Evolutionary conservation across 495 filamentous ascomycete species (phyloP).

Genomic region (Chaetomidium leptoderma): DNA sequence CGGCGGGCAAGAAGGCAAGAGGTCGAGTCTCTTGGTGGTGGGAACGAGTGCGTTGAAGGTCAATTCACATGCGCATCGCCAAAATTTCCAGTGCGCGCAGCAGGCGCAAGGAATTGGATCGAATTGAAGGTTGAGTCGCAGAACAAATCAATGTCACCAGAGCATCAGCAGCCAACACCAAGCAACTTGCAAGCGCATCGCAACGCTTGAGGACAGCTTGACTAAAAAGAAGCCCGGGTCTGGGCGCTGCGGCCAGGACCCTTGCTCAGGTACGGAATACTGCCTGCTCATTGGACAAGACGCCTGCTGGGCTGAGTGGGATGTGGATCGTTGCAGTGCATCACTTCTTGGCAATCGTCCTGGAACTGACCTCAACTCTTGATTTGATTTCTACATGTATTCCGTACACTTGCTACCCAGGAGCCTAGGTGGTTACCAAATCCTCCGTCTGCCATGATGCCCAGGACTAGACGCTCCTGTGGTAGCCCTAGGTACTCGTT

Average conservation of each 20-base stretch:
- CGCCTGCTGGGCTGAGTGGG: background rate
- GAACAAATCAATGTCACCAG: background rate
- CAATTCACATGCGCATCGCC: constrained; percentile 2
- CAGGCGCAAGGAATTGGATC: background rate
- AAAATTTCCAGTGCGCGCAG: background rate
- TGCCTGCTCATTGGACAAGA: background rate
- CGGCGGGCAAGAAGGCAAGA: background rate
- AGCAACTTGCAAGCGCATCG: background rate
- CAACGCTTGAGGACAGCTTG: constrained; percentile 17
- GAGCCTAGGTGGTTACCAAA: too few species aligned
- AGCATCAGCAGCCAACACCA: constrained; percentile 1
- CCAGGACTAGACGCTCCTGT: too few species aligned
- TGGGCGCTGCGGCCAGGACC: background rate
- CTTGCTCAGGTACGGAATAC: constrained; percentile 1
- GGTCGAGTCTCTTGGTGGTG: background rate
- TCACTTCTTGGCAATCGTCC: background rate
- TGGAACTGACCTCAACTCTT: too few species aligned
- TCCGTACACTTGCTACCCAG: too few species aligned
- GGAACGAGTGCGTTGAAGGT: background rate
- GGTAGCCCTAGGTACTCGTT: too few species aligned
- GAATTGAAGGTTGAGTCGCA: background rate
- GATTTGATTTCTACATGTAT: too few species aligned
- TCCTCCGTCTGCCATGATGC: too few species aligned
- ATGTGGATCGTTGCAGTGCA: background rate
- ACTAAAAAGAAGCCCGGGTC: constrained; percentile 11